Conservation (phyloP, 2,329 filamentous ascomycete species). For the Colletotrichum chlorophyti region DNA sequence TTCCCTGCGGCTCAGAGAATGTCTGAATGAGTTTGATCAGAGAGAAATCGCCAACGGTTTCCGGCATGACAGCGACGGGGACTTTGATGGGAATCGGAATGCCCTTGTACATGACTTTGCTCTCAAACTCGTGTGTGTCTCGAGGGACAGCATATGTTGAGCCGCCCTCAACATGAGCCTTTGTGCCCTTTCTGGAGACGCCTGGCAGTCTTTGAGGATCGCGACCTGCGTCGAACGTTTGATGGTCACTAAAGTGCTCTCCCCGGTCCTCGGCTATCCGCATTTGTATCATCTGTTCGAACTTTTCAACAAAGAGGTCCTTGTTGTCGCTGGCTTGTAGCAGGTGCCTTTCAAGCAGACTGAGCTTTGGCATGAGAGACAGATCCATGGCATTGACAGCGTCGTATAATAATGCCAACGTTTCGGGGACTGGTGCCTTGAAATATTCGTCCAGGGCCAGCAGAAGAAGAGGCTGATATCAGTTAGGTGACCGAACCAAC, state of each 20-base stretch:
- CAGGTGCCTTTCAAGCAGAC: constrained; percentile 82
- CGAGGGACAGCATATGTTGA: constrained; percentile 79
- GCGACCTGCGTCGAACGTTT: constrained; percentile 52
- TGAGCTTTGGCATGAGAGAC: constrained; percentile 88
- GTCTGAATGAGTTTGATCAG: constrained; percentile 96
- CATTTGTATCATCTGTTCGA: constrained; percentile 90
- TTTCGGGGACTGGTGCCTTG: constrained; percentile 87
- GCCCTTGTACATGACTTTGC: constrained; percentile 92
- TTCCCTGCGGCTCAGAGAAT: constrained; percentile 84
- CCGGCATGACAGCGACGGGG: constrained; percentile 89
- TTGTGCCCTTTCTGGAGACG: constrained; percentile 67
- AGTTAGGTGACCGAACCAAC: neutral
- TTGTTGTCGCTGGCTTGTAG: constrained; percentile 91
- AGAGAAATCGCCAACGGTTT: constrained; percentile 97
- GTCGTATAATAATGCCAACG: constrained; percentile 85
- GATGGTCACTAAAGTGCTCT: constrained; percentile 48
- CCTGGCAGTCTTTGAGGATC: constrained; percentile 54
- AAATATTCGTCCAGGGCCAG: constrained; percentile 97
- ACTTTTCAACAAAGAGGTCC: constrained; percentile 97
- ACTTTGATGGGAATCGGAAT: constrained; percentile 97
- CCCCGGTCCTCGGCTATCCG: constrained; percentile 72
- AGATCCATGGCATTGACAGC: constrained; percentile 97
- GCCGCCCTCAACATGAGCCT: constrained; percentile 63
- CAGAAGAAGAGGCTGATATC: constrained; percentile 77
- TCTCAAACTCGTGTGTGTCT: constrained; percentile 98